A percentile compares a stretch with the other conserved stretches of the same genome.
phyloP scores from a whole-genome alignment of 306 rosid species.

The Ziziphus jujuba region DNA sequence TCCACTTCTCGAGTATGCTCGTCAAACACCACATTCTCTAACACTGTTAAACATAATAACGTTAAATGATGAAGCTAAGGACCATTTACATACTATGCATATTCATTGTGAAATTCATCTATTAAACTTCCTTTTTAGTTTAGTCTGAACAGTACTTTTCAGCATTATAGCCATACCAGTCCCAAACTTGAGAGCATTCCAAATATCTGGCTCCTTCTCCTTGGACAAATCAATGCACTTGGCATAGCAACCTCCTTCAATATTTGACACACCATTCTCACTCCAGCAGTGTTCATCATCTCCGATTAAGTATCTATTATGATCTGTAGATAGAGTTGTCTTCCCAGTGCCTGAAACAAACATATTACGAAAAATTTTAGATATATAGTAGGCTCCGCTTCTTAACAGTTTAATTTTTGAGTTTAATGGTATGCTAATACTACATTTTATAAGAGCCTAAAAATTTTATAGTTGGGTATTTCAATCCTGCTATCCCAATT shows the following conservation, averaged over 20 bases:
- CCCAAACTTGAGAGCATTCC: conserved; percentile 90
- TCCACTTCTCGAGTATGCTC: conserved; percentile 81
- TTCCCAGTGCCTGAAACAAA: conserved; percentile 69
- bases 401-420: no score
- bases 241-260: conserved; percentile 98
- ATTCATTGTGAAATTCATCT: neutral
- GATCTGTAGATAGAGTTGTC: conserved; percentile 84
- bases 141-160: neutral
- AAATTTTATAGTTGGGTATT: no score
- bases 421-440: no score
- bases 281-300: conserved; percentile 95
- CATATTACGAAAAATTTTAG: no score
- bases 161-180: conserved; percentile 46
- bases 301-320: conserved; percentile 73
- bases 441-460: no score
- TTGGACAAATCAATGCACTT: conserved; percentile 82
- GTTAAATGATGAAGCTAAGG: neutral
- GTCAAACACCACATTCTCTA: conserved; percentile 89
- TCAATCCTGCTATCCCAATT: no score
- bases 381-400: no score
- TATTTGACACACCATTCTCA: conserved; percentile 78
- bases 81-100: neutral
- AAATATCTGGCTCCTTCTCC: conserved; percentile 87
- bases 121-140: neutral
- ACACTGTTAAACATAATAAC: conserved; percentile 44